phyloP scores from a whole-genome alignment of 2,329 filamentous ascomycete species.

The Massarina eburnea region DNA sequence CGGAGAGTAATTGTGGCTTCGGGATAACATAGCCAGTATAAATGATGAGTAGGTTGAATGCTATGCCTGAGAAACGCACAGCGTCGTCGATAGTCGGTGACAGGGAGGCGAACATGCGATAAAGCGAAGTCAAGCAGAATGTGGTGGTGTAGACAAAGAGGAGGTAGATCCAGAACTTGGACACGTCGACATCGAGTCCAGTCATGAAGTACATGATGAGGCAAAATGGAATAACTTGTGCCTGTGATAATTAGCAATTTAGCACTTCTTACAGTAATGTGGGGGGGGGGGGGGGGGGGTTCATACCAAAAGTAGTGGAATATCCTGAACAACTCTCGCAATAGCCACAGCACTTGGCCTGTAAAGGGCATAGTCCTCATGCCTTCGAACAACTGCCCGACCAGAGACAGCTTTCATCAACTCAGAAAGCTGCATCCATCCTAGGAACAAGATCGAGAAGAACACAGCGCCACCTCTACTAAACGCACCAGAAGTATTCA shows the following conservation, averaged over 20 bases:
- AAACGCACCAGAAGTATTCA: constrained; percentile 64
- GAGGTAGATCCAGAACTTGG: constrained; percentile 68
- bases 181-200: constrained; percentile 58
- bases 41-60: constrained; percentile 63
- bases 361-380: constrained; percentile 70
- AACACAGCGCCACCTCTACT: constrained; percentile 64
- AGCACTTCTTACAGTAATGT: too few relatives aligned
- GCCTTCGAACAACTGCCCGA: constrained; percentile 67
- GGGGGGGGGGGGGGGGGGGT: not conserved
- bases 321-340: constrained; percentile 64
- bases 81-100: constrained; percentile 67
- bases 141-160: constrained; percentile 66
- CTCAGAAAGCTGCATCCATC: constrained; percentile 74
- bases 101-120: constrained; percentile 66
- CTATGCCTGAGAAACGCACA: constrained; percentile 64
- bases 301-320: constrained; percentile 57
- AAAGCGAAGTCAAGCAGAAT: constrained; percentile 64
- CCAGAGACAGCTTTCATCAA: constrained; percentile 76
- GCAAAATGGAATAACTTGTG: constrained; percentile 60
- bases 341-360: constrained; percentile 66
- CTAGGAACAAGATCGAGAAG: constrained; percentile 67
- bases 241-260: constrained; percentile 4
- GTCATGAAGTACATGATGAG: constrained; percentile 69
- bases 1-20: constrained; percentile 58
- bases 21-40: constrained; percentile 70